phyloP scores from a whole-genome alignment of 1,284 basidiomycete species.

The Xerocomus cyaneibrunnescens region DNA sequence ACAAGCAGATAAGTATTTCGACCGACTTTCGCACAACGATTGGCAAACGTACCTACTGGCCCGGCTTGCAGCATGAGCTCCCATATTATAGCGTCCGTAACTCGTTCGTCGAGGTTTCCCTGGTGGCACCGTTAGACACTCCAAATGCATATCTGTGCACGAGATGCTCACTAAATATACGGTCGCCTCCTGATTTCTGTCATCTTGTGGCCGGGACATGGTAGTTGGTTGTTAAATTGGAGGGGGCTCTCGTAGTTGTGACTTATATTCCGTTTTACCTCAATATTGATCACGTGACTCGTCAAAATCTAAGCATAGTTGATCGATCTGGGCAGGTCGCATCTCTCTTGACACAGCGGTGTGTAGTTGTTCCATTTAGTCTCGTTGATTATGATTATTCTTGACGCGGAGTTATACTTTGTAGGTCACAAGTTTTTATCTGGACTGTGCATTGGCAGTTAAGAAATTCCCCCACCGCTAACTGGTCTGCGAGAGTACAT shows the following conservation, averaged over 20 bases:
- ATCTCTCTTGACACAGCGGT: too few species aligned
- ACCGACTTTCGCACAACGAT: background rate
- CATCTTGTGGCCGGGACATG: slow-evolving; percentile 87
- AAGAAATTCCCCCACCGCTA: too few species aligned
- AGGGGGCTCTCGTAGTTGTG: too few species aligned
- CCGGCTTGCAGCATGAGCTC: slow-evolving; percentile 99
- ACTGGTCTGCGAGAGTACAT: too few species aligned
- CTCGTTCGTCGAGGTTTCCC: slow-evolving; percentile 97
- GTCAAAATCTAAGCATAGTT: too few species aligned
- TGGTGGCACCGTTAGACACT: slow-evolving; percentile 32
- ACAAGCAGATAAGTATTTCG: slow-evolving; percentile 8
- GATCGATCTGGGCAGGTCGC: too few species aligned
- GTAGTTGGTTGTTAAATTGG: slow-evolving; percentile 1
- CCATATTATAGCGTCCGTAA: slow-evolving; percentile 94
- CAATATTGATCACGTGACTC: background rate
- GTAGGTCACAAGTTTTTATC: too few species aligned
- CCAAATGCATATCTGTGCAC: background rate
- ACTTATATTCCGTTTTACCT: too few species aligned
- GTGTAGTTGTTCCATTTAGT: too few species aligned
- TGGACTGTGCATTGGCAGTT: too few species aligned
- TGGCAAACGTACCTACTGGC: slow-evolving; percentile 76
- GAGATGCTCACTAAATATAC: slow-evolving; percentile 77
- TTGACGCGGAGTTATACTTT: too few species aligned
- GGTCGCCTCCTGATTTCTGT: slow-evolving; percentile 93
- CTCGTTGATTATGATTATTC: too few species aligned